These are phyloP conservation scores for Tetrahymena malaccensis DNA, from an alignment of 73 alveolate species.

Conservation along the genomic window DNA sequence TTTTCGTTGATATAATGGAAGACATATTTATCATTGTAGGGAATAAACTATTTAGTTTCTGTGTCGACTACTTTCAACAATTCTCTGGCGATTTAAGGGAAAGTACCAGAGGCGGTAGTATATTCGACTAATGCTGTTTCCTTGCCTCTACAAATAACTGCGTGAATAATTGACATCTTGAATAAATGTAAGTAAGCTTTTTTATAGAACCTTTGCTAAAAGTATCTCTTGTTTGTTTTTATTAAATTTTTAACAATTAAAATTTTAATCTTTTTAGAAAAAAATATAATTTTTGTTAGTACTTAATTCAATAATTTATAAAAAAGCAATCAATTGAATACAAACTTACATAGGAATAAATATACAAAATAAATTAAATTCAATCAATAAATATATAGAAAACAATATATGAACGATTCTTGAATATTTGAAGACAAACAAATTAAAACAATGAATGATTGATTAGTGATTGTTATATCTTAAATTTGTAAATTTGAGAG, in stretches of 20 bases:
- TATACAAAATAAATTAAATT: not conserved
- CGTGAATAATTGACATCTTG: constrained; percentile 24
- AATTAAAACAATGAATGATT: not conserved
- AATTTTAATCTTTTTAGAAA: not conserved
- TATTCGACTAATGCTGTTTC: constrained; percentile 18
- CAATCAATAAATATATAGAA: too few species aligned
- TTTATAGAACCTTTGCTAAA: not conserved
- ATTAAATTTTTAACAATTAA: not conserved
- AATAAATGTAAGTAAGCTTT: not conserved
- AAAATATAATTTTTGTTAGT: not conserved
- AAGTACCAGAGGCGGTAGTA: constrained; percentile 18
- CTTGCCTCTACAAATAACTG: constrained; percentile 19
- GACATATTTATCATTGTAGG: constrained; percentile 26
- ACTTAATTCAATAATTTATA: too few species aligned
- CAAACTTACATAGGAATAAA: not conserved
- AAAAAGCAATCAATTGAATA: too few species aligned
- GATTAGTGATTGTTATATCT: not conserved
- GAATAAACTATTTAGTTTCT: constrained; percentile 6
- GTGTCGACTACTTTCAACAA: constrained; percentile 5
- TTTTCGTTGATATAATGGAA: constrained; percentile 46
- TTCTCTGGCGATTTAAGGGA: constrained; percentile 30
- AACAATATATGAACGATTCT: too few species aligned
- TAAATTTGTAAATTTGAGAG: not conserved
- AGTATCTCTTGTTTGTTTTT: not conserved
- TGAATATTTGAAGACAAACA: too few species aligned